Evolutionary conservation across 139 green algal species (phyloP), one percentile per base, ranked within the genome.

Genomic region (Micractinium conductrix): DNA sequence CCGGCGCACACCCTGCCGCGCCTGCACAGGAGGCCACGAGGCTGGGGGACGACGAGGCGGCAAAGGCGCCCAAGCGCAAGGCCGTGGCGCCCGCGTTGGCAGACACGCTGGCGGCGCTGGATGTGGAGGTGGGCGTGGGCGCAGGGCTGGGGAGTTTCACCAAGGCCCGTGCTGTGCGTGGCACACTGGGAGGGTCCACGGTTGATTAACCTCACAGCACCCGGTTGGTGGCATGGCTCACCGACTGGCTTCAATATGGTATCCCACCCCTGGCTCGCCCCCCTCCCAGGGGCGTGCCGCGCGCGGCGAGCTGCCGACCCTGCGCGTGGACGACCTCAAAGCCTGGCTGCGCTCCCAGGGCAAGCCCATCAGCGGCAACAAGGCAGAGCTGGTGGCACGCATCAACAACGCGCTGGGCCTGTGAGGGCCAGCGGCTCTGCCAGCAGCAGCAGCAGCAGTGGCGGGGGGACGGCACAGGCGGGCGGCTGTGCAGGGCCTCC

Each of bases 291-390:
- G 48, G 12, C 14, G 48, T 58, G 12, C 14, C 12, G 48, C 48
- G 14, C 12, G 48, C 48, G 14, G 48, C 14, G 12, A 10, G 12
- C 48, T 88, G 17, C 60, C 40, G 43, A 69, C 44, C 17, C 69
- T 88, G 9, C 85, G 55, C 4, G 78, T 81, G 48, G 62, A 73
- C n/a, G 45, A 88, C 16, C 70, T 88, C 9, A 80, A 88, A 40
- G 63, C 48, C 6, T 88, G 81, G 35, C 67, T 73, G 63, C 33
- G 43, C 21, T n/a, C 71, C 44, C 40, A 80, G 37, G 53, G 38
- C 33, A 38, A 21, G 4, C 24, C 69, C 3, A 24, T 83, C 28
- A 42, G 68, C 10, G 78, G 84, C 43, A 84, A 88, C 60, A 84
- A 88, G 70, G 62, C 82, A 5, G 70, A 88, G 67, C 37, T 84